Conservation (phyloP, 108 stramenopile genomes). For the Ochromonas danica region DNA sequence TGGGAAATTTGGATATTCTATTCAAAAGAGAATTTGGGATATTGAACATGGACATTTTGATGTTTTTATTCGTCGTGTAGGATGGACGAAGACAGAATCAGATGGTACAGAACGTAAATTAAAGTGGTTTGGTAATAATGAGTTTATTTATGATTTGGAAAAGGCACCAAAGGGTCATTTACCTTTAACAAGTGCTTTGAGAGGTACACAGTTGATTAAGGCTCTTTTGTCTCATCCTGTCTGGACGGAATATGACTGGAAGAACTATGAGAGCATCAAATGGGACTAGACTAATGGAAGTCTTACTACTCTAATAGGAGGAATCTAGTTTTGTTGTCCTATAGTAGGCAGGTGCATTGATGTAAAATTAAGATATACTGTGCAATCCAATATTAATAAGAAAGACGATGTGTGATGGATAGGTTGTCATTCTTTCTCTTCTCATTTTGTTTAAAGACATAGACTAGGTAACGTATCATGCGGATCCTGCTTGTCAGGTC, state of each 20-base stretch:
- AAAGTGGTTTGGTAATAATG: constrained; percentile 89
- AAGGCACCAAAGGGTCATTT: constrained; percentile 91
- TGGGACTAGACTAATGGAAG: background rate
- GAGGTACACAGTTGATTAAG: constrained; percentile 87
- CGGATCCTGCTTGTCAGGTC: too few relatives aligned
- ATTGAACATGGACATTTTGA: constrained; percentile 86
- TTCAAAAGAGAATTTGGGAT: constrained; percentile 83
- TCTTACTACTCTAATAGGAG: too few relatives aligned
- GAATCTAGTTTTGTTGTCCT: too few relatives aligned
- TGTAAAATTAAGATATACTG: too few relatives aligned
- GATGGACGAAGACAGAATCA: constrained; percentile 88
- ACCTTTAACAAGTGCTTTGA: constrained; percentile 86
- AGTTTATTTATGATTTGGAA: constrained; percentile 90
- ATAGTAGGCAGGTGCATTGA: too few relatives aligned
- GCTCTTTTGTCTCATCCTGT: constrained; percentile 81
- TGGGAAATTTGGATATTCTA: constrained; percentile 87
- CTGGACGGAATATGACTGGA: constrained; percentile 92
- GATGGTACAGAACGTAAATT: constrained; percentile 80
- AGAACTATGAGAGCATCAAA: constrained; percentile 65
- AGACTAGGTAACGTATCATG: too few relatives aligned
- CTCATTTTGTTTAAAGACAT: too few relatives aligned
- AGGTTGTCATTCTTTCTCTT: too few relatives aligned
- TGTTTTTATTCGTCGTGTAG: constrained; percentile 83
- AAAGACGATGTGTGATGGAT: too few relatives aligned
- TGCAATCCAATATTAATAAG: too few relatives aligned